A percentile compares a stretch with the other conserved stretches of the same genome.
Evolutionary conservation across 192 early-diverging fungal species (phyloP).

Genomic region (Globomyces pollinis-pini): DNA sequence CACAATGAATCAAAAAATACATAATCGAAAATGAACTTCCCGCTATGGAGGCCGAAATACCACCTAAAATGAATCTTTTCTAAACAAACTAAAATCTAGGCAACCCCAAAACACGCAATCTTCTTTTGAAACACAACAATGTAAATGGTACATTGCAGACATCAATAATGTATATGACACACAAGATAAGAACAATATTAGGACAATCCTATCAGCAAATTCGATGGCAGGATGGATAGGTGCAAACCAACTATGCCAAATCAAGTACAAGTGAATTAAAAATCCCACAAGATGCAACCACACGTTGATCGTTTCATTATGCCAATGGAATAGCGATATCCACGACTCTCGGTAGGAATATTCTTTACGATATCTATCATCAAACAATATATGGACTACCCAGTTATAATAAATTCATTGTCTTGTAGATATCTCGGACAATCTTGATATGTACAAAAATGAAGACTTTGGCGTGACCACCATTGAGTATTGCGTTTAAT

Average conservation of each 20-base stretch:
- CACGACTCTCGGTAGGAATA: conserved; percentile 10
- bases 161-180: background rate
- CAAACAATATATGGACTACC: background rate
- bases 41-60: conserved; percentile 9
- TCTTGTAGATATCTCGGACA: background rate
- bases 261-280: background rate
- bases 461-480: background rate
- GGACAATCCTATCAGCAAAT: background rate
- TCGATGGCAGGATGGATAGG: background rate
- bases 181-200: background rate
- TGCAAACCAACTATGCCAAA: background rate
- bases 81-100: conserved; percentile 19
- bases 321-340: conserved; percentile 7
- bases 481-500: too few relatives aligned
- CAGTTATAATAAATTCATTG: background rate
- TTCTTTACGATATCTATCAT: background rate
- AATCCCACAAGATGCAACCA: conserved; percentile 18
- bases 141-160: conserved; percentile 15
- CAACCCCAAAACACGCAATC: conserved; percentile 17
- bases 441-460: background rate
- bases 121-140: conserved; percentile 14
- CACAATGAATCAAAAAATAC: conserved; percentile 8
- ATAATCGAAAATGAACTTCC: background rate
- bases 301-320: conserved; percentile 10
- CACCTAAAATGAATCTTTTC: too few relatives aligned